A percentile compares a stretch with the other conserved stretches of the same genome.
Conservation (phyloP, 257 asterid genomes). For the Craterostigma plantagineum region DNA sequence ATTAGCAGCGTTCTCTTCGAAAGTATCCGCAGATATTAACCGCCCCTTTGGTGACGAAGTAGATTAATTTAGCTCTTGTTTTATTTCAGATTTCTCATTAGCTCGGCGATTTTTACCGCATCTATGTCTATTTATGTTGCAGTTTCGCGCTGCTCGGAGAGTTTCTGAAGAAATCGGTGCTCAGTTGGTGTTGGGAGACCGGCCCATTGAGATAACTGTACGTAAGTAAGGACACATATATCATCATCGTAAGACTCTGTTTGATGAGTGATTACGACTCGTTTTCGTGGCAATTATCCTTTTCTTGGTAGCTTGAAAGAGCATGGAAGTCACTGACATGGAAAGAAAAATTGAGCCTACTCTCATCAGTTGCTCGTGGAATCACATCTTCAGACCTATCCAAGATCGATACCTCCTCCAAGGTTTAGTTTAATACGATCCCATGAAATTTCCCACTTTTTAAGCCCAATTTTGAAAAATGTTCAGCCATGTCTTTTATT, state of each 20-base stretch:
- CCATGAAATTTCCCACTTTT: too few relatives aligned
- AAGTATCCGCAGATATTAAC: conserved; percentile 51
- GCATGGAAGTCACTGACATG: conserved; percentile 71
- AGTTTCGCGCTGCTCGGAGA: conserved; percentile 90
- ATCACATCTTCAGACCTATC: conserved; percentile 42
- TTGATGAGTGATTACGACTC: too few relatives aligned
- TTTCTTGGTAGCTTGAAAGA: conserved; percentile 57
- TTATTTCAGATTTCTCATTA: too few relatives aligned
- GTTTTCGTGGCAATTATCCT: not conserved
- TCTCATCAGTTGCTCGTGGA: conserved; percentile 42
- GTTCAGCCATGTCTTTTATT: not conserved
- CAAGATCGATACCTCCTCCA: conserved; percentile 10
- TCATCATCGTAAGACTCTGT: too few relatives aligned
- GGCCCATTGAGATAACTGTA: conserved; percentile 89
- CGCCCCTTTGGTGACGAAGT: conserved; percentile 92
- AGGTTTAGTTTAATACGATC: conserved; percentile 20
- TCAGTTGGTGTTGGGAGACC: conserved; percentile 80
- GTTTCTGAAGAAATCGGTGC: conserved; percentile 80
- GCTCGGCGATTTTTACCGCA: too few relatives aligned
- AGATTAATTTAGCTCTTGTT: too few relatives aligned
- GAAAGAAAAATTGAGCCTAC: conserved; percentile 61
- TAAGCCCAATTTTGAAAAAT: too few relatives aligned
- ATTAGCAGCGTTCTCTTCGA: conserved; percentile 72
- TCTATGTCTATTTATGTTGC: conserved; percentile 4
- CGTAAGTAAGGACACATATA: conserved; percentile 2